Percentiles rank a stretch among this genome's conserved stretches.
These are phyloP conservation scores for Oidiodendron maius DNA, from an alignment of 495 filamentous ascomycete species.

Conservation along the genomic window DNA sequence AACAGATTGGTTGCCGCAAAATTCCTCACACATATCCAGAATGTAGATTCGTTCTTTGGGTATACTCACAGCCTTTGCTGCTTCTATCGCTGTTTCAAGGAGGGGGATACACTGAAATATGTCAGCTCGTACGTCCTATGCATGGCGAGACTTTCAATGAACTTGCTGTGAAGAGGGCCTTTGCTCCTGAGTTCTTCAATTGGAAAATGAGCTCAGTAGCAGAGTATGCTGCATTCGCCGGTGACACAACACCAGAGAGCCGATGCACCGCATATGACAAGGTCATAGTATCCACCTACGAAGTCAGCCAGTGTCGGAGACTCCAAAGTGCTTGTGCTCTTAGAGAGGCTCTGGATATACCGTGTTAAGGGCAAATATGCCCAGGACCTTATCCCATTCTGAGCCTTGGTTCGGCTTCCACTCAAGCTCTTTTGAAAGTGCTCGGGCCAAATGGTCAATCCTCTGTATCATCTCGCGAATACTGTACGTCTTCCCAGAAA, in stretches of 20 bases:
- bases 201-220: slow-evolving; percentile 73
- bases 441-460: slow-evolving; percentile 63
- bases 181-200: slow-evolving; percentile 67
- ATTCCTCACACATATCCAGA: slow-evolving; percentile 55
- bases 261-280: slow-evolving; percentile 72
- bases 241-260: slow-evolving; percentile 67
- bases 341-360: slow-evolving; percentile 36
- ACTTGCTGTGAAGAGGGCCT: slow-evolving; percentile 61
- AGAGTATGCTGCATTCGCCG: slow-evolving; percentile 81
- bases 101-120: slow-evolving; percentile 56
- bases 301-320: slow-evolving; percentile 1
- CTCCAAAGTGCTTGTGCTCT: neutral
- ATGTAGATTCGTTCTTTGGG: slow-evolving; percentile 70
- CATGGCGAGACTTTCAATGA: neutral
- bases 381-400: slow-evolving; percentile 83
- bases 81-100: slow-evolving; percentile 62
- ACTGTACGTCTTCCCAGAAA: slow-evolving; percentile 68
- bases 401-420: slow-evolving; percentile 70
- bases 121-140: neutral
- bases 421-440: slow-evolving; percentile 64
- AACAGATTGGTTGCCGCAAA: slow-evolving; percentile 37
- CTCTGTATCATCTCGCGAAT: slow-evolving; percentile 59
- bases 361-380: slow-evolving; percentile 74
- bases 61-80: slow-evolving; percentile 60
- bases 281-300: slow-evolving; percentile 73